Base-by-base conservation (phyloP, 352 stramenopile genomes). In the Pythium dissimile region DNA sequence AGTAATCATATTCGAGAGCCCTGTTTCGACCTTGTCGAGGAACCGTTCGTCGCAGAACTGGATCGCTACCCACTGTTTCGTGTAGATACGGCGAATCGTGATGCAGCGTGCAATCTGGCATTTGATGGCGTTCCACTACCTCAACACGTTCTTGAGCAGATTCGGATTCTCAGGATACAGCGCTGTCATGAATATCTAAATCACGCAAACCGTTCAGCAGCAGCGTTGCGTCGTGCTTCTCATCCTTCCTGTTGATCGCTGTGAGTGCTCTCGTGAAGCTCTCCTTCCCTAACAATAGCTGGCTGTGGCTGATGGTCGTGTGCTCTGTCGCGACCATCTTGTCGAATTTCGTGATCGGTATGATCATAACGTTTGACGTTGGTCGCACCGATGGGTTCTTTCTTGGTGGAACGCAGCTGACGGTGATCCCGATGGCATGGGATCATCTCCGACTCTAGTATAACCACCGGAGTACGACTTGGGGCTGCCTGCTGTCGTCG, bases 71-170 rank as follows among this genome's bases (percentile, higher is more conserved):
- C 84, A 34, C n/a, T n/a, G n/a, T 66, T 80, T 26, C 58, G 44
- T 15, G 70, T n/a, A 88, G 49, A 81, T 91, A 67, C 90, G 77
- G 76, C 69, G 73, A 31, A 82, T 90, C 43, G 60, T 92, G 27
- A 71, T 91, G 66, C 71, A 85, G 37, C 75, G 79, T 47, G 80
- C 77, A 9, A 81, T 92, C 54, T 89, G 75, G 73, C 74, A 88
- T 59, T 56, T 88, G 24, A 77, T 87, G 54, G 67, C 72, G 13
- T 89, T 84, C 64, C 71, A 84, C 48, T 85, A 86, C 34, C 70
- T 85, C 56, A 81, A 86, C 34, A 75, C 73, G 38, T 79, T 91
- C 64, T 75, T 89, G 38, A 75, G 62, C 55, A 75, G 62, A 45
- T 71, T 86, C 44, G 69, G 69, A 35, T 80, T 87, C 45, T 78